A percentile compares a stretch with the other conserved stretches of the same genome.
phyloP scores from a whole-genome alignment of 2,329 filamentous ascomycete genomes.

The Talaromyces sp. region DNA sequence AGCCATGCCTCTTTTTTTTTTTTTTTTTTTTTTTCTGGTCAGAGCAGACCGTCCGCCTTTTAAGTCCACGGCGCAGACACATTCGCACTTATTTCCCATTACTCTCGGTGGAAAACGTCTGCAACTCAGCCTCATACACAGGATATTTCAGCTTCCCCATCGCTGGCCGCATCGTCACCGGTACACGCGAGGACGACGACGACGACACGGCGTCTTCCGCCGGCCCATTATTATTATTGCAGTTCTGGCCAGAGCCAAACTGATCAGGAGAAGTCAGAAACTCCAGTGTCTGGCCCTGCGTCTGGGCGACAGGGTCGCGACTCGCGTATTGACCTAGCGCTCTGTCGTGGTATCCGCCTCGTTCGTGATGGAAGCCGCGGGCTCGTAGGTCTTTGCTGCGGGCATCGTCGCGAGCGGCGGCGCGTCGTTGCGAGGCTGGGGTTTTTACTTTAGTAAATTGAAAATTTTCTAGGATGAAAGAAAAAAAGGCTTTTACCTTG shows the following conservation, averaged over 20 bases:
- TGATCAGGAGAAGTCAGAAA: constrained; percentile 11
- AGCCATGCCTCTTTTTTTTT: background rate
- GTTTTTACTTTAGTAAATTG: background rate
- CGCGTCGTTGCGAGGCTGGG: constrained; percentile 21
- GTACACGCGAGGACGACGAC: background rate
- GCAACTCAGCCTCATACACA: background rate
- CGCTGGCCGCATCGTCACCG: background rate
- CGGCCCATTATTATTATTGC: background rate
- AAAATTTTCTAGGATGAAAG: background rate
- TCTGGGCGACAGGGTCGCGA: constrained; percentile 10
- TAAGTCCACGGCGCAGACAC: background rate
- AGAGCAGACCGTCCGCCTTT: constrained; percentile 3
- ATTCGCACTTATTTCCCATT: constrained; percentile 1
- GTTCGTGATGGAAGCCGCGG: constrained; percentile 18
- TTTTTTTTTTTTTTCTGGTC: background rate
- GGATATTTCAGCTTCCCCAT: background rate
- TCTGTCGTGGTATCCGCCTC: constrained; percentile 23
- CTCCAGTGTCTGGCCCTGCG: constrained; percentile 10
- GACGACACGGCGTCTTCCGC: background rate
- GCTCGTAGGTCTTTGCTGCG: constrained; percentile 28
- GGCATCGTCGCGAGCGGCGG: constrained; percentile 25
- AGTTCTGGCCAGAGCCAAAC: background rate
- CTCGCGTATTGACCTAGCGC: constrained; percentile 17
- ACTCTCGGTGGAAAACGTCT: background rate
- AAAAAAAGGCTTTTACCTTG: constrained; percentile 17